Conservation (phyloP, 192 early-diverging fungal genomes). For the Coemansia sp. region DNA sequence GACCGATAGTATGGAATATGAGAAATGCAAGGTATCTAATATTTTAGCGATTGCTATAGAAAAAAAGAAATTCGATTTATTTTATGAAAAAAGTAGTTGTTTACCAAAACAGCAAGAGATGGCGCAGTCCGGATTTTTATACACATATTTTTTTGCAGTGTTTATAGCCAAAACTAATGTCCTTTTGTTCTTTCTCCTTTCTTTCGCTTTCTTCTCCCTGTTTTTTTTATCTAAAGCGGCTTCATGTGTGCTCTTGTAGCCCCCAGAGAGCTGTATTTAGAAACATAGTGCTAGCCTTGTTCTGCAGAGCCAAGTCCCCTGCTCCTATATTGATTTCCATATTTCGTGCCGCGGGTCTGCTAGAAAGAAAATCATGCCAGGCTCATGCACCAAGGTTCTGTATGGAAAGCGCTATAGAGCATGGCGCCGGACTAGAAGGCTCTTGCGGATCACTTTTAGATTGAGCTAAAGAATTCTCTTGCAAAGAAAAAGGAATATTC, state of each 20-base stretch:
- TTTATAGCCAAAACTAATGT: background rate
- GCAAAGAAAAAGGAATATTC: constrained; percentile 5
- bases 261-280: background rate
- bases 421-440: constrained; percentile 2
- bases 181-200: background rate
- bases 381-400: background rate
- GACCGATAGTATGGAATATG: constrained; percentile 10
- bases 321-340: background rate
- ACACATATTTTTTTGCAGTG: background rate
- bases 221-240: too few species aligned
- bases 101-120: background rate
- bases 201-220: background rate
- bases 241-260: background rate
- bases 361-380: background rate
- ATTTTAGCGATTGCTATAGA: background rate
- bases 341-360: background rate
- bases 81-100: background rate
- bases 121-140: background rate
- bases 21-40: background rate
- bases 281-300: background rate
- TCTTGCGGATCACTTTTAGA: constrained; percentile 3
- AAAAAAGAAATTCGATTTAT: background rate
- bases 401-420: background rate
- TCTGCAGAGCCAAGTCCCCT: background rate
- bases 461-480: background rate